A percentile compares a stretch with the other conserved stretches of the same genome.
Evolutionary conservation across 371 early-diverging fungal species (phyloP).

Genomic region (Apophysomyces elegans): DNA sequence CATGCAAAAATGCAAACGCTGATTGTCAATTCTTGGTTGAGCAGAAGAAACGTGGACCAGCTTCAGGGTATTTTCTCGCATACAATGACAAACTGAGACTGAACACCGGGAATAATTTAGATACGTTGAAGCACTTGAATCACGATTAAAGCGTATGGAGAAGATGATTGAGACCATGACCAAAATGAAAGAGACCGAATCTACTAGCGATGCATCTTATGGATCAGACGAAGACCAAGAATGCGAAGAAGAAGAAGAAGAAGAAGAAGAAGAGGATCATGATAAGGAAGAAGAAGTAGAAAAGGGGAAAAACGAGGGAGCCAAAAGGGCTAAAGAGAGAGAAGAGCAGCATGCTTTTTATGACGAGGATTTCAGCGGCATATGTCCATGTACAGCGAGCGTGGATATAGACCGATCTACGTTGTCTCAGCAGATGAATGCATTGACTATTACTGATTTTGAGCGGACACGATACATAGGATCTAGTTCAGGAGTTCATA

Average conservation of each 20-base stretch:
- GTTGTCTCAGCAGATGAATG: slow-evolving; percentile 24
- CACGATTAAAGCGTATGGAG: slow-evolving; percentile 41
- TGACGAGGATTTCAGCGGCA: not conserved
- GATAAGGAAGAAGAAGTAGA: not conserved
- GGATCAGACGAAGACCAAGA: slow-evolving; percentile 4
- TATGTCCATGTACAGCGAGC: not conserved
- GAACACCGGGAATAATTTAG: slow-evolving; percentile 13
- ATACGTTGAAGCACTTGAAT: slow-evolving; percentile 42
- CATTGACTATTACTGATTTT: slow-evolving; percentile 38
- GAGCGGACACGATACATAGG: slow-evolving; percentile 46
- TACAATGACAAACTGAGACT: not conserved
- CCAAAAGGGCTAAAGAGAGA: not conserved
- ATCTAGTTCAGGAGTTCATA: slow-evolving; percentile 40
- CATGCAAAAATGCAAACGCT: slow-evolving; percentile 26
- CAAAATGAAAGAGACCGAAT: not conserved
- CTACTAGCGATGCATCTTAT: not conserved
- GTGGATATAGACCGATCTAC: not conserved
- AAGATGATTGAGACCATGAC: slow-evolving; percentile 23
- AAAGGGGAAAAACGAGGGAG: not conserved
- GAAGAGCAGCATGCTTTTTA: not conserved
- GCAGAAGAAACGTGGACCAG: slow-evolving; percentile 44
- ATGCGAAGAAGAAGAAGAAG: too few species aligned
- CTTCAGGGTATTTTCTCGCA: slow-evolving; percentile 26
- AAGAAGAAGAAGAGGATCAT: too few species aligned
- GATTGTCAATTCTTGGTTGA: slow-evolving; percentile 37